A percentile compares a stretch with the other conserved stretches of the same genome.
These are phyloP conservation scores for Cucurbita maxima DNA, from an alignment of 306 rosid species.

Conservation along the genomic window DNA sequence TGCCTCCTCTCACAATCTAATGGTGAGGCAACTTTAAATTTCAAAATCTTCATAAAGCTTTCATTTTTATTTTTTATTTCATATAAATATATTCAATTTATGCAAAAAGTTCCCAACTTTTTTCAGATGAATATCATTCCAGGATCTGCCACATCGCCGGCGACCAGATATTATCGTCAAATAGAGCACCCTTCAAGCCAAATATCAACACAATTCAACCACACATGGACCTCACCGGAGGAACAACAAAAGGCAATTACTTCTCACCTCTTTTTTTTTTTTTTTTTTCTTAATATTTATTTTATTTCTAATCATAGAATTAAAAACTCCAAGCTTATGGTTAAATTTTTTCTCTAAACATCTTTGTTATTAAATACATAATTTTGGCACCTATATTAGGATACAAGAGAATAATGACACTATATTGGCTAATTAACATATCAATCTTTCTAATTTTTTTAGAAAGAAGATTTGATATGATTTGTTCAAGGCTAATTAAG, in stretches of 20 bases:
- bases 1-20: not conserved
- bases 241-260: slow-evolving; percentile 12
- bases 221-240: not conserved
- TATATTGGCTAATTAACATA: not conserved
- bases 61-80: too few species aligned
- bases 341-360: too few species aligned
- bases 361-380: too few species aligned
- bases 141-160: slow-evolving; percentile 10
- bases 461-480: too few species aligned
- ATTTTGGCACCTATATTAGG: not conserved
- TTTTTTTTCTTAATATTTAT: too few species aligned
- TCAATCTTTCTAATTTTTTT: not conserved
- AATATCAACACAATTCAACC: slow-evolving; percentile 16
- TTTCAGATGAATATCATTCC: slow-evolving; percentile 28
- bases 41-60: not conserved
- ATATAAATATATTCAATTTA: too few species aligned
- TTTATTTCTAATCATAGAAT: too few species aligned
- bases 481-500: too few species aligned
- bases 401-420: not conserved
- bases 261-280: not conserved
- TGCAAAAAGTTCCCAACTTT: not conserved
- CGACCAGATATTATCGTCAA: slow-evolving; percentile 18
- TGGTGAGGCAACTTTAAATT: not conserved
- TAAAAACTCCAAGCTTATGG: too few species aligned
- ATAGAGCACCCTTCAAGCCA: slow-evolving; percentile 80